Conservation (phyloP, 1,139 yeast species). For the Suhomyces kunorum region DNA sequence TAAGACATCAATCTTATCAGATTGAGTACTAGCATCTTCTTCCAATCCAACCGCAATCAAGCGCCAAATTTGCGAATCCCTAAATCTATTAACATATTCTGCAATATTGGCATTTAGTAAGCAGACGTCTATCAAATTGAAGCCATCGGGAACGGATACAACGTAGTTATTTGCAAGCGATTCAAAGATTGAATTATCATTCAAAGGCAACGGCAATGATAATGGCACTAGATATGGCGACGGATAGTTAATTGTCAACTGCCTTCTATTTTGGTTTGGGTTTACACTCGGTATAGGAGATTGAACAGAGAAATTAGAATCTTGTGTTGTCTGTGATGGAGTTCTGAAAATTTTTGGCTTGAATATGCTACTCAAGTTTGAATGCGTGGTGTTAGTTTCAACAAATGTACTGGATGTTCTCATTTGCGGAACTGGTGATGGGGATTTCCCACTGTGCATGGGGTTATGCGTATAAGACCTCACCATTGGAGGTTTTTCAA, state of each 20-base stretch:
- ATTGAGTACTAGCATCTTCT: constrained; percentile 32
- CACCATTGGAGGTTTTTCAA: constrained; percentile 24
- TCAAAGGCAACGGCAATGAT: constrained; percentile 43
- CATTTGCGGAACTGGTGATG: constrained; percentile 21
- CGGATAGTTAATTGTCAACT: constrained; percentile 23
- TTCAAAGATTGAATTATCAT: constrained; percentile 45
- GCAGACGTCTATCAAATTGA: constrained; percentile 55
- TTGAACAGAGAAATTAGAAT: constrained; percentile 28
- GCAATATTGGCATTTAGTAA: constrained; percentile 62
- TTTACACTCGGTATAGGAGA: constrained; percentile 15
- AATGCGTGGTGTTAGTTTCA: constrained; percentile 6
- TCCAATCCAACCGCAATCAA: constrained; percentile 58
- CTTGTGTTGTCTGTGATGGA: constrained; percentile 42
- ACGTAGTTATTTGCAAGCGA: constrained; percentile 46
- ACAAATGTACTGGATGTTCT: constrained; percentile 10
- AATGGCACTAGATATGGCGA: constrained; percentile 52
- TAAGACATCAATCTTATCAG: not conserved
- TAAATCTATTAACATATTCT: constrained; percentile 47
- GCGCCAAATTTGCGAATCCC: constrained; percentile 73
- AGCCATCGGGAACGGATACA: constrained; percentile 49
- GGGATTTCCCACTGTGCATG: constrained; percentile 16
- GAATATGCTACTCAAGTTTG: constrained; percentile 8
- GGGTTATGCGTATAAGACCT: constrained; percentile 19
- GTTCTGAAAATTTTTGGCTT: constrained; percentile 36
- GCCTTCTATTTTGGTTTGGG: constrained; percentile 11